phyloP scores from a whole-genome alignment of 129 eudicot species.

The Flaveria linearis region DNA sequence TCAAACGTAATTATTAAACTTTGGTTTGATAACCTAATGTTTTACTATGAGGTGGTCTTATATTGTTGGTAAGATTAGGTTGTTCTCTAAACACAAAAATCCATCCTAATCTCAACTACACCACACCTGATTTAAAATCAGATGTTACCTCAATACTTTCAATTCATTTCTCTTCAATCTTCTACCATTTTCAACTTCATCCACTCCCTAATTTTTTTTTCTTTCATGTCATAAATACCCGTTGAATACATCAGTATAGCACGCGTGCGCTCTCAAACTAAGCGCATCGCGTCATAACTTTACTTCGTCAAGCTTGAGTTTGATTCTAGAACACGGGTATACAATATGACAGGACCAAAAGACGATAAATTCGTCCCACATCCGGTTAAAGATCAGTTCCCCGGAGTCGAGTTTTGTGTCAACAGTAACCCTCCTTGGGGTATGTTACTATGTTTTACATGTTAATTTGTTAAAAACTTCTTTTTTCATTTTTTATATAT shows the following conservation, averaged over 20 bases:
- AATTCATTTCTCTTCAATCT: background rate
- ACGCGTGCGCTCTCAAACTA: background rate
- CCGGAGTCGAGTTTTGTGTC: slow-evolving; percentile 72
- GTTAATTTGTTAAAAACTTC: background rate
- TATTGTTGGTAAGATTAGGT: slow-evolving; percentile 36
- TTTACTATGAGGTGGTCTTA: slow-evolving; percentile 32
- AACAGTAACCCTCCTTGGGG: slow-evolving; percentile 89
- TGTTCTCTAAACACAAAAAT: slow-evolving; percentile 29
- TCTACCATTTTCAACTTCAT: slow-evolving; percentile 19
- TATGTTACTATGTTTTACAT: slow-evolving; percentile 31
- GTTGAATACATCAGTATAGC: background rate
- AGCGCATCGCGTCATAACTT: background rate
- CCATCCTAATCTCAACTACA: slow-evolving; percentile 41
- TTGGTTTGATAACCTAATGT: slow-evolving; percentile 36
- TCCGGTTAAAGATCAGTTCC: slow-evolving; percentile 85
- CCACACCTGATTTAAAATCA: slow-evolving; percentile 29
- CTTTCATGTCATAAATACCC: slow-evolving; percentile 3
- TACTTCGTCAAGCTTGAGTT: background rate
- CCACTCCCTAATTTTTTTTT: background rate
- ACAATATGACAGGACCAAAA: slow-evolving; percentile 36
- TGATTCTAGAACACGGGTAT: background rate
- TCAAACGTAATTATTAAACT: background rate
- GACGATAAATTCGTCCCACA: slow-evolving; percentile 66
- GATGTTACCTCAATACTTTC: slow-evolving; percentile 4
- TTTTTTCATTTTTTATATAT: background rate